Base-by-base conservation (phyloP, 345 rosid species). In the Viola odorata region DNA sequence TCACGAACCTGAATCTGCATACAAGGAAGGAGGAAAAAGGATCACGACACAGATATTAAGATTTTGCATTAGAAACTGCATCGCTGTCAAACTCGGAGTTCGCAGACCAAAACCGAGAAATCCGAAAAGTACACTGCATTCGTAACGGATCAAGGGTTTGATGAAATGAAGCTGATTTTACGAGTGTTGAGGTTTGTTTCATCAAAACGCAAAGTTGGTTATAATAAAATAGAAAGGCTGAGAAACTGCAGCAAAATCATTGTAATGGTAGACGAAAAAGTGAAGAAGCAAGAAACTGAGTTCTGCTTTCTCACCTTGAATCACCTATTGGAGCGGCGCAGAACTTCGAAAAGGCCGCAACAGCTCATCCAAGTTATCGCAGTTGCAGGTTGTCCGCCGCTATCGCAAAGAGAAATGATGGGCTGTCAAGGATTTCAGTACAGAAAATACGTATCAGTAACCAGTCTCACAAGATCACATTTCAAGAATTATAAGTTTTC, bases 261-360 rank as follows among this genome's bases (percentile, higher is more conserved):
- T 57, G 49, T 56, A 37, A 40, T n/a, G 37, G 45, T 3, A n/a
- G n/a, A 55, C n/a, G n/a, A 11, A 56, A 7, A 40, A 57, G 11
- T 41, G n/a, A 56, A 51, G 13, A 23, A 0, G 32, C 2, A 23
- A 23, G 55, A 4, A 40, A 41, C 8, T 41, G 13, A 10, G 16
- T 41, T 4, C 45, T 39, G 41, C 54, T 45, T 23, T 12, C 61
- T 54, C 14, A 70, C 69, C 65, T 59, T 59, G 50, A 45, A 5
- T 58, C 49, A 63, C 15, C 72, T 57, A 49, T 69, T 44, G 9
- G 82, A 75, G 56, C 76, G 77, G 37, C 80, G 53, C 53, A 91
- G 80, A 69, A 79, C 81, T 23, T 81, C 77, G 45, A 91, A 70
- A 54, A 84, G 81, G 58, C 96, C 96, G 39, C 96, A 91, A 62